phyloP scores from a whole-genome alignment of 1,139 yeast species.

The Taphrina pruni region DNA sequence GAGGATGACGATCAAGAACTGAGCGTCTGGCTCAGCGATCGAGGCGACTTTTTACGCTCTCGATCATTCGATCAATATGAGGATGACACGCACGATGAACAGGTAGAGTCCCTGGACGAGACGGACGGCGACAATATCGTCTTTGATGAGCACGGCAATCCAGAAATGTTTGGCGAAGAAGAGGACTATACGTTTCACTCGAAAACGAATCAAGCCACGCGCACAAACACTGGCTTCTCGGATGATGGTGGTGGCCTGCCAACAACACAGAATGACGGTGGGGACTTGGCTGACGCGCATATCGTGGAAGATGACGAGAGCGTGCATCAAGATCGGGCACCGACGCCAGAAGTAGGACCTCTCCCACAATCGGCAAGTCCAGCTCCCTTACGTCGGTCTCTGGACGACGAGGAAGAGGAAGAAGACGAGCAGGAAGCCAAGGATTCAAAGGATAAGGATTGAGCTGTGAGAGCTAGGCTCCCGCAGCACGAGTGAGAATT shows the following conservation, averaged over 20 bases:
- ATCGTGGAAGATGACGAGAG: neutral
- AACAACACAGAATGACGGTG: neutral
- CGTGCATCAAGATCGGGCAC: constrained; percentile 4
- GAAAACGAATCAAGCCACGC: neutral
- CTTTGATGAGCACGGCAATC: constrained; percentile 16
- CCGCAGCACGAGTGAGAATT: no score
- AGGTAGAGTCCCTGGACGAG: constrained; percentile 30
- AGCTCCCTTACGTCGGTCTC: constrained; percentile 19
- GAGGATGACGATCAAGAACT: constrained; percentile 51
- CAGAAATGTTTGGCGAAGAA: neutral
- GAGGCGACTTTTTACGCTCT: constrained; percentile 32
- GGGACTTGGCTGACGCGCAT: neutral
- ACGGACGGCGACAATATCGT: neutral
- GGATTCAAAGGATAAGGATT: neutral
- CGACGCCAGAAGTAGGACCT: constrained; percentile 29
- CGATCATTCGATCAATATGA: constrained; percentile 31
- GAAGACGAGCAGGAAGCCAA: neutral
- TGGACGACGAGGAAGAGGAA: constrained; percentile 28
- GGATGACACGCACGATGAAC: constrained; percentile 29
- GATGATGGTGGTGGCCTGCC: neutral
- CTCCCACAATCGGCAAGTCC: constrained; percentile 34
- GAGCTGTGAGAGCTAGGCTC: neutral
- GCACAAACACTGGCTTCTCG: neutral
- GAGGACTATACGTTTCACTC: constrained; percentile 1
- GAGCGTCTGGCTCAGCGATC: constrained; percentile 27